Evolutionary conservation across 1,139 yeast genomes (phyloP).

Genomic region (Candida smagusa): DNA sequence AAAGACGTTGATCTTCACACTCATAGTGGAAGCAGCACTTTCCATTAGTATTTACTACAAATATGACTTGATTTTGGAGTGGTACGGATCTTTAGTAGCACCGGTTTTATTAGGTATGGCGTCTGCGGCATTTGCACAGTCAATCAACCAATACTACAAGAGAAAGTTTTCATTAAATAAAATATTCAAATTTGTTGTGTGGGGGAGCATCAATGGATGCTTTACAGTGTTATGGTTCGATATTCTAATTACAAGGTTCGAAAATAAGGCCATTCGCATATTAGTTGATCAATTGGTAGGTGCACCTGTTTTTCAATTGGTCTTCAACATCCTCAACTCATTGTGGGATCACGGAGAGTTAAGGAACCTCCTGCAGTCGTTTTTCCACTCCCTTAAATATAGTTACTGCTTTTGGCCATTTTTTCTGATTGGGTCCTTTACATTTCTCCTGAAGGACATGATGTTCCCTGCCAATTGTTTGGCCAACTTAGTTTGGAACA

Average conservation of each 20-base stretch:
- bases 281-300: conserved; percentile 54
- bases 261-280: conserved; percentile 35
- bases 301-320: conserved; percentile 51
- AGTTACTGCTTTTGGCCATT: conserved; percentile 62
- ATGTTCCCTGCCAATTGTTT: conserved; percentile 60
- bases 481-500: conserved; percentile 55
- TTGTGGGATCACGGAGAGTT: conserved; percentile 56
- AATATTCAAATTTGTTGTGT: conserved; percentile 48
- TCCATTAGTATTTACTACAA: conserved; percentile 26
- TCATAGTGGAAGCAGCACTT: conserved; percentile 23
- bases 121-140: conserved; percentile 58
- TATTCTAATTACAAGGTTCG: conserved; percentile 35
- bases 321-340: conserved; percentile 46
- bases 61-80: conserved; percentile 21
- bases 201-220: conserved; percentile 64
- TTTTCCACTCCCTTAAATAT: conserved; percentile 46
- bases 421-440: conserved; percentile 49
- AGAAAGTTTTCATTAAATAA: conserved; percentile 38
- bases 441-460: conserved; percentile 42
- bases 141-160: conserved; percentile 48
- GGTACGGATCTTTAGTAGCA: conserved; percentile 23
- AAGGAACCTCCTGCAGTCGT: conserved; percentile 28
- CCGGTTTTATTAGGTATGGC: conserved; percentile 45
- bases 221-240: conserved; percentile 59
- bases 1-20: conserved; percentile 6